These are phyloP conservation scores for Jamesozyma rosinii DNA, from an alignment of 805 yeast genomes.

Conservation along the genomic window DNA sequence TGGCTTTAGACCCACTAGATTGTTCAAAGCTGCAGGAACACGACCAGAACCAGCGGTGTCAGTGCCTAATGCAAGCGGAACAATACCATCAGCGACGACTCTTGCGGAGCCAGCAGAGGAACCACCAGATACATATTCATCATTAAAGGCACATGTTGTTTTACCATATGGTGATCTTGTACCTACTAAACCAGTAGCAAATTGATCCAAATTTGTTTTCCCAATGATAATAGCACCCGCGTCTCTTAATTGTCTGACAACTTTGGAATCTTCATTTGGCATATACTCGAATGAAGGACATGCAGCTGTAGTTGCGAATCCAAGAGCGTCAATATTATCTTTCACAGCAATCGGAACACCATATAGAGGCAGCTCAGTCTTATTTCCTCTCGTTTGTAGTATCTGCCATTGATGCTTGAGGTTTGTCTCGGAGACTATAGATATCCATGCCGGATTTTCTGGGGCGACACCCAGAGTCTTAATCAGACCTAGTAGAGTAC, in stretches of 20 bases:
- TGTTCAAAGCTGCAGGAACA: conserved; percentile 93
- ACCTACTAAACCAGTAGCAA: conserved; percentile 96
- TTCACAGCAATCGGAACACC: conserved; percentile 95
- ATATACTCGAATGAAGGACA: conserved; percentile 74
- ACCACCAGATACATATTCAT: conserved; percentile 83
- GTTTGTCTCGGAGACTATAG: conserved; percentile 55
- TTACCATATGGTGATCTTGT: conserved; percentile 91
- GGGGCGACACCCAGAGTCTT: conserved; percentile 38
- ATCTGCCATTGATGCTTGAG: conserved; percentile 70
- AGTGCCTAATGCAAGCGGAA: conserved; percentile 84
- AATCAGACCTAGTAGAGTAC: conserved; percentile 38
- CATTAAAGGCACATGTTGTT: conserved; percentile 70
- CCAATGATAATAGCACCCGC: conserved; percentile 92
- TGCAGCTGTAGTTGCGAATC: conserved; percentile 85
- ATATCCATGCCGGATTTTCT: conserved; percentile 87
- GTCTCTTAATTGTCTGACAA: conserved; percentile 62
- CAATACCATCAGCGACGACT: conserved; percentile 81
- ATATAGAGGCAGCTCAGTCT: conserved; percentile 53
- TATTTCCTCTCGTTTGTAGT: conserved; percentile 53
- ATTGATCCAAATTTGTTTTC: conserved; percentile 91
- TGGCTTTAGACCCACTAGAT: conserved; percentile 86
- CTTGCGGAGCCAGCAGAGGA: conserved; percentile 94
- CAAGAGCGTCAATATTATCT: conserved; percentile 85
- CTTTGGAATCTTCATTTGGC: conserved; percentile 66
- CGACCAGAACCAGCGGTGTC: conserved; percentile 98